phyloP scores from a whole-genome alignment of 768 basidiomycete genomes.

The Collybiopsis luxurians region DNA sequence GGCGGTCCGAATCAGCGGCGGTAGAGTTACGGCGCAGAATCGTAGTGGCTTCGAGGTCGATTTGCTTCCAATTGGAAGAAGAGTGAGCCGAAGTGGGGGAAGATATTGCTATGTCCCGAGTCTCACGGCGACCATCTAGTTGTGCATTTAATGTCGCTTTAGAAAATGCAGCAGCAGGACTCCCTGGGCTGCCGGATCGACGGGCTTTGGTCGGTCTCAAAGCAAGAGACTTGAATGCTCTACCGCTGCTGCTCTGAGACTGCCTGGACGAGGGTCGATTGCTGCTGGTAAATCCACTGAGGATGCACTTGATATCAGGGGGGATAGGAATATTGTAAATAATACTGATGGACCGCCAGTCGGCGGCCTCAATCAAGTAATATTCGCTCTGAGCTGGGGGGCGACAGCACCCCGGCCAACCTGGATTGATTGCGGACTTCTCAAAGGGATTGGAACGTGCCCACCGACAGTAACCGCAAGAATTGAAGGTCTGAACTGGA shows the following conservation, averaged over 20 bases:
- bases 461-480: slow-evolving; percentile 89
- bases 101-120: slow-evolving; percentile 35
- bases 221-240: slow-evolving; percentile 34
- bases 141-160: slow-evolving; percentile 32
- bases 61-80: slow-evolving; percentile 58
- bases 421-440: slow-evolving; percentile 61
- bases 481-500: slow-evolving; percentile 77
- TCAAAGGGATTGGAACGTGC: slow-evolving; percentile 53
- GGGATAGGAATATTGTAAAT: slow-evolving; percentile 77
- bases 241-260: slow-evolving; percentile 39
- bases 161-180: slow-evolving; percentile 35
- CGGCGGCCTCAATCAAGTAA: slow-evolving; percentile 62
- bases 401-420: slow-evolving; percentile 89
- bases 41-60: slow-evolving; percentile 50
- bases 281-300: slow-evolving; percentile 49
- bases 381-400: slow-evolving; percentile 60
- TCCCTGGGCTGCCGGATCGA: slow-evolving; percentile 51
- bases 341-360: slow-evolving; percentile 78
- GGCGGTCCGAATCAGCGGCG: too few species aligned
- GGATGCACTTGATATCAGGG: slow-evolving; percentile 61
- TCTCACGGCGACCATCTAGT: slow-evolving; percentile 24
- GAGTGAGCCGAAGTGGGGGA: slow-evolving; percentile 52
- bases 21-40: slow-evolving; percentile 46
- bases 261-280: slow-evolving; percentile 31
- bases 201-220: slow-evolving; percentile 42